Evolutionary conservation across 371 early-diverging fungal species (phyloP), one percentile per base, ranked within the genome.

Genomic region (Capillidium rhysosporum): DNA sequence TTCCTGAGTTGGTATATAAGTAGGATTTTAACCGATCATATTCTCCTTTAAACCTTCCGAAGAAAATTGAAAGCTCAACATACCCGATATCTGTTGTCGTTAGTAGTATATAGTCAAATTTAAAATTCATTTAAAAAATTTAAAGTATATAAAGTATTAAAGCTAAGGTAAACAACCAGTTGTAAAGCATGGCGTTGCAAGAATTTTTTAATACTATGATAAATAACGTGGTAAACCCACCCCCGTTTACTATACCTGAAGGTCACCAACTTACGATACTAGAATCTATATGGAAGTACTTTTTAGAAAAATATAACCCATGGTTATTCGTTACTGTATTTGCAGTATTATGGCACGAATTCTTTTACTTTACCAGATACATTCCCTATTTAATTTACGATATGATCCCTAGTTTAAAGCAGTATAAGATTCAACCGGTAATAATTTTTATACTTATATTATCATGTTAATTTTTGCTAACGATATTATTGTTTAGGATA

Each of bases 371-470:
- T 68, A 79, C 77, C 18, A 79, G 83, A 28, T 84, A 77, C 61
- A 45, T 84, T 41, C 86, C 86, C 28, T 86, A 77, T 63, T 60
- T 77, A 41, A 66, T 77, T 46, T 78, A 77, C 57, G 82, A 82
- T 62, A 68, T 63, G 56, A 76, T 85, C 44, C 84, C 84, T 7
- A 59, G 69, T 8, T 66, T 89, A 58, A 68, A 77, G 46, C 74
- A 84, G 66, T 92, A 84, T 76, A 86, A 84, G 71, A 74, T 89
- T 55, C 92, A 89, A 69, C 70, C 64, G 45, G 79, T 75, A 66
- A 60, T 67, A 65, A 28, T 24, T 43, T 40, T 43, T 41, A 25
- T n/a, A 47, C 10, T 34, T 47, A 3, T 51, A 4, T 53, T 7
- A 45, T 25, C 29, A 1, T n/a, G 24, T 4, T n/a, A 28, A 3